A percentile compares a stretch with the other conserved stretches of the same genome.
phyloP scores from a whole-genome alignment of 2,329 filamentous ascomycete genomes.

The Tolypocladium sp. region DNA sequence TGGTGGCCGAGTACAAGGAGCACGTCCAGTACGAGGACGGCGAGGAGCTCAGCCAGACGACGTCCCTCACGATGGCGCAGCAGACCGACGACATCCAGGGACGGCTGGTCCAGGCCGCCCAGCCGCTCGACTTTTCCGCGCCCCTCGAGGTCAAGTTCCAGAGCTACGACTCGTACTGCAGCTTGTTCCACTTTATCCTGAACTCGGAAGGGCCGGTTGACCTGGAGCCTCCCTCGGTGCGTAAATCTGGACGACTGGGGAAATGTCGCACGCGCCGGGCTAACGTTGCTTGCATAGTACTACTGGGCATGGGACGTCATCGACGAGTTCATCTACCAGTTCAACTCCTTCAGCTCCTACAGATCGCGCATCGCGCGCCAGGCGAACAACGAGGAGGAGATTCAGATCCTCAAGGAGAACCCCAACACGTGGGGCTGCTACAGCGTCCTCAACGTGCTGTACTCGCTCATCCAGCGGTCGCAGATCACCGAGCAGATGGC shows the following conservation, averaged over 20 bases:
- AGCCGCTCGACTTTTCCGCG: constrained; percentile 91
- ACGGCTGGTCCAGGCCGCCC: constrained; percentile 81
- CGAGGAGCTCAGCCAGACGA: constrained; percentile 68
- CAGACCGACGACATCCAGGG: constrained; percentile 89
- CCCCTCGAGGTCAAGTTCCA: constrained; percentile 95
- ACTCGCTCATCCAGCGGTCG: constrained; percentile 96
- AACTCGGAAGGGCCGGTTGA: constrained; percentile 99
- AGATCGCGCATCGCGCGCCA: constrained; percentile 81
- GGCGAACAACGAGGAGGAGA: constrained; percentile 83
- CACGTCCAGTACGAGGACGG: constrained; percentile 91
- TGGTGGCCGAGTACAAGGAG: constrained; percentile 93
- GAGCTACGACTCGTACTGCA: constrained; percentile 99
- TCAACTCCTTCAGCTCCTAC: constrained; percentile 98
- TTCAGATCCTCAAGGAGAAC: constrained; percentile 85
- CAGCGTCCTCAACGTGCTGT: constrained; percentile 97
- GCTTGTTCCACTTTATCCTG: constrained; percentile 96
- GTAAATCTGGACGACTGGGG: constrained; percentile 22
- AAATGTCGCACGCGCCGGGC: neutral
- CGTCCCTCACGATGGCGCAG: constrained; percentile 58
- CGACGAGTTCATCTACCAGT: constrained; percentile 99
- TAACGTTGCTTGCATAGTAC: constrained; percentile 50
- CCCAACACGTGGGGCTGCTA: constrained; percentile 99
- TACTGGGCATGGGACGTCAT: constrained; percentile 99
- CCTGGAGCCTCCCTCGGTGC: constrained; percentile 88
- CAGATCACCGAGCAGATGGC: constrained; percentile 97